Conservation (phyloP, 2,329 filamentous ascomycete genomes). For the Calcarisporium arbuscula region DNA sequence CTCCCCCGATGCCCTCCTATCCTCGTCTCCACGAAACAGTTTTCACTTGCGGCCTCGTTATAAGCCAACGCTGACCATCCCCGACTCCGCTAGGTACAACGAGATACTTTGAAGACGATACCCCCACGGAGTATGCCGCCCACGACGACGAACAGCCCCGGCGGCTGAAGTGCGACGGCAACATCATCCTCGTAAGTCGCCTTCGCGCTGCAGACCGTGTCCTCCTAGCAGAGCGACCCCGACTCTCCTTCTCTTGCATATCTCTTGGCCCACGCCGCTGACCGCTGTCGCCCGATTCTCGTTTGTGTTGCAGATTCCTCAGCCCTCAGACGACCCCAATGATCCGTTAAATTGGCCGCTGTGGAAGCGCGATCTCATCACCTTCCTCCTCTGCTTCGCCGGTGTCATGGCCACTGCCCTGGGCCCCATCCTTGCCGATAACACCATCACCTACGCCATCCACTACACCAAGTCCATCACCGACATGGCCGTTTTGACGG, state of each 20-base stretch:
- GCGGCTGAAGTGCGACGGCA: constrained; percentile 64
- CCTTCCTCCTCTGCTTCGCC: constrained; percentile 68
- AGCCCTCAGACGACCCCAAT: constrained; percentile 85
- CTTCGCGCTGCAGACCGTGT: not conserved
- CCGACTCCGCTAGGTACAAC: constrained; percentile 45
- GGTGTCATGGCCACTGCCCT: constrained; percentile 80
- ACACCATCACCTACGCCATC: constrained; percentile 70
- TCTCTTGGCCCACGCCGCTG: constrained; percentile 11
- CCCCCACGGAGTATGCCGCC: too few species aligned
- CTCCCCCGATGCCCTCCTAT: too few species aligned
- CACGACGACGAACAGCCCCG: constrained; percentile 32
- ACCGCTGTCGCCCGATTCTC: too few species aligned
- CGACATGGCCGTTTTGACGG: constrained; percentile 75
- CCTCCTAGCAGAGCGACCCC: too few species aligned
- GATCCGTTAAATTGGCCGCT: constrained; percentile 83
- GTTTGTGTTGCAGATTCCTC: constrained; percentile 48
- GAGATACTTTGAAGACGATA: too few species aligned
- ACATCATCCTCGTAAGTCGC: constrained; percentile 63
- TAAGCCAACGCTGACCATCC: constrained; percentile 3
- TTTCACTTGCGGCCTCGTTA: too few species aligned
- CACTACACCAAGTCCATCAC: constrained; percentile 62
- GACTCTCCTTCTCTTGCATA: too few species aligned
- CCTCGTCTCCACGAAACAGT: too few species aligned
- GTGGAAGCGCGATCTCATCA: constrained; percentile 77
- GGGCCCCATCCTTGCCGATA: constrained; percentile 80